Base-by-base conservation (phyloP, 192 early-diverging fungal genomes). In the Mortierella antarctica region DNA sequence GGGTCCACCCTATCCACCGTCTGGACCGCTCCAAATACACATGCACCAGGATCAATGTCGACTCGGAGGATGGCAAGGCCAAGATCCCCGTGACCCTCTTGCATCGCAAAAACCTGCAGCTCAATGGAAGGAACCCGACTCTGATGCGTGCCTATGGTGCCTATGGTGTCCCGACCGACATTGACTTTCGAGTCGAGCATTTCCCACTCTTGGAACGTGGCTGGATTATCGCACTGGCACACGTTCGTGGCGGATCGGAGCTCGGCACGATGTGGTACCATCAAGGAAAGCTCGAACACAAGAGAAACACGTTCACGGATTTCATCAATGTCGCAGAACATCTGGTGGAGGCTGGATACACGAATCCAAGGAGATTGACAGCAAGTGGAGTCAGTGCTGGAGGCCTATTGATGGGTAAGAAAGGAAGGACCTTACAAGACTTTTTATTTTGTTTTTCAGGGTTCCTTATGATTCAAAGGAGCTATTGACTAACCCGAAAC, bases 71-170 rank as follows among this genome's bases (percentile, higher is more conserved):
- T 54, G 76, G 74, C 6, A 56, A 62, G 18, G 59, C 71, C 5
- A n/a, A 74, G 49, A 84, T 94, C 55, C 92, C 92, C 1, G 86
- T 94, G 42, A 93, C 93, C 2, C 64, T 94, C 44, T 83, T 94
- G 14, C 88, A 88, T 61, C 83, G 82, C 18, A 86, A 88, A 52
- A 72, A 73, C 31, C 62, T 89, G 45, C 67, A 78, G 7, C 67
- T 86, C 60, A 82, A 86, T 68, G 73, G 82, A 31, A 77, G 86
- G 21, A 89, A 89, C 61, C 88, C 88, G 9, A 74, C 87, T 7
- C 67, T 96, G 52, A 79, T 95, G 66, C 89, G 93, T 13, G 89
- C 90, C 0, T 96, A 96, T 62, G 95, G 93, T 17, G 93, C 95
- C 21, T 96, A 96, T 72, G 95, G 95, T 14, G 85, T 88, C 2